A percentile compares a stretch with the other conserved stretches of the same genome.
phyloP scores from a whole-genome alignment of 768 basidiomycete genomes.

The Myochromella boudieri region DNA sequence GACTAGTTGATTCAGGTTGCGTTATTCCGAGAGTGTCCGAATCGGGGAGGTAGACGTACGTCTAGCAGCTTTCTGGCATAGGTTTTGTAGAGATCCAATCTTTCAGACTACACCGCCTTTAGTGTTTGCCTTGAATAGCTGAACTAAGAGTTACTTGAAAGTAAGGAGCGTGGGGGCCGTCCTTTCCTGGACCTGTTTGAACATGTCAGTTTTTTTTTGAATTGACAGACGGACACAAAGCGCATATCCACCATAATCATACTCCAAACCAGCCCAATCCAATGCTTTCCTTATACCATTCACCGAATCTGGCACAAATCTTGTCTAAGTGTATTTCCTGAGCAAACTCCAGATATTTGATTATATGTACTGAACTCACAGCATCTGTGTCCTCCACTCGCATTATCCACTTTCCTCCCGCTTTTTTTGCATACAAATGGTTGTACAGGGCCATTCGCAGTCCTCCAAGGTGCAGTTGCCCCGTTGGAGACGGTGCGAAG shows the following conservation, averaged over 20 bases:
- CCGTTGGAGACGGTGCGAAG: constrained; percentile 97
- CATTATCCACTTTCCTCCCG: constrained; percentile 86
- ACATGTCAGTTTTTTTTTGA: not conserved
- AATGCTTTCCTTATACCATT: constrained; percentile 76
- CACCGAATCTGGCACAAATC: constrained; percentile 81
- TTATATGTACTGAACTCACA: constrained; percentile 41
- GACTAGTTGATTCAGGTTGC: constrained; percentile 45
- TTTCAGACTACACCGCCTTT: constrained; percentile 71
- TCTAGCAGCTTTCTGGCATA: constrained; percentile 76
- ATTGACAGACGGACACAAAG: not conserved
- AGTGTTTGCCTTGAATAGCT: not conserved
- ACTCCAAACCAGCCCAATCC: constrained; percentile 89
- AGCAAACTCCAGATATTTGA: not conserved
- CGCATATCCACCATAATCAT: constrained; percentile 75
- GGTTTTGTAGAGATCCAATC: constrained; percentile 78
- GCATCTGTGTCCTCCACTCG: constrained; percentile 95
- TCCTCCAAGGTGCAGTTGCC: constrained; percentile 91
- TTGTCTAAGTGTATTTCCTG: constrained; percentile 47
- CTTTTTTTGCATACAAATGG: constrained; percentile 78
- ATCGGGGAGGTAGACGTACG: constrained; percentile 38
- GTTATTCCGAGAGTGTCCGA: not conserved
- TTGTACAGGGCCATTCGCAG: constrained; percentile 94
- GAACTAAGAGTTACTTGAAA: constrained; percentile 57
- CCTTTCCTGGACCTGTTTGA: constrained; percentile 68
- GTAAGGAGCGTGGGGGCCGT: constrained; percentile 81